phyloP scores from a whole-genome alignment of 163 green algal genomes.

The Chlorella variabilis region DNA sequence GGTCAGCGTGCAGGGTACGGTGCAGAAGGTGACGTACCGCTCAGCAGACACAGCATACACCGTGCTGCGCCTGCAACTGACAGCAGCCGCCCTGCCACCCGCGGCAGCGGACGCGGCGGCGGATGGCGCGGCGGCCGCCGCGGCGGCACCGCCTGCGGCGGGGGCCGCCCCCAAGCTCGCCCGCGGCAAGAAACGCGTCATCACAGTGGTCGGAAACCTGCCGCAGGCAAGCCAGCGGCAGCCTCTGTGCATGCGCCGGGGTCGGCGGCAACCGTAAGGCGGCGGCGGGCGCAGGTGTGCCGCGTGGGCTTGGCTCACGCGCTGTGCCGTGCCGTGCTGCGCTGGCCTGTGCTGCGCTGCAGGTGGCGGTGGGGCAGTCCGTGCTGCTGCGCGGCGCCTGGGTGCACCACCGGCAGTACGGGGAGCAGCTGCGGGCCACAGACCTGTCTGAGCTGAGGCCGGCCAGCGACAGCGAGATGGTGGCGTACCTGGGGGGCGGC shows the following conservation, averaged over 20 bases:
- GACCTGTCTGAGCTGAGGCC: slow-evolving; percentile 30
- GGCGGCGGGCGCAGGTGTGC: no score
- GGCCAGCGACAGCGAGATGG: slow-evolving; percentile 28
- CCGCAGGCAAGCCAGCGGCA: slow-evolving; percentile 26
- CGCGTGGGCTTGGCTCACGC: no score
- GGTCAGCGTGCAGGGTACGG: slow-evolving; percentile 38
- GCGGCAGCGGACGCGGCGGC: neutral
- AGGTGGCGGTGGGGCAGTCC: slow-evolving; percentile 44
- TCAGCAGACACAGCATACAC: slow-evolving; percentile 44
- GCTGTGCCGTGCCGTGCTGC: no score
- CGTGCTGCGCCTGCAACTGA: slow-evolving; percentile 44
- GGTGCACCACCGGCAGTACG: slow-evolving; percentile 52
- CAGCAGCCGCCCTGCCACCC: neutral
- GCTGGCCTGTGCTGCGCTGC: neutral
- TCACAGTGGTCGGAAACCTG: slow-evolving; percentile 52
- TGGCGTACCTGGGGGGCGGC: slow-evolving; percentile 52
- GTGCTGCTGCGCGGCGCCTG: slow-evolving; percentile 51
- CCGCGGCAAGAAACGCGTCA: neutral
- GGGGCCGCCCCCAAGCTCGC: neutral
- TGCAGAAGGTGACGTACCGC: slow-evolving; percentile 47
- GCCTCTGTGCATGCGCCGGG: slow-evolving; percentile 14
- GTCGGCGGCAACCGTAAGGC: no score
- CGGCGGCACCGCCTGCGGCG: neutral
- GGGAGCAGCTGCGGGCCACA: slow-evolving; percentile 44
- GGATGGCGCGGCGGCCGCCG: neutral